These are phyloP conservation scores for Dissoconium aciculare DNA, from an alignment of 2,329 filamentous ascomycete species.

Conservation along the genomic window DNA sequence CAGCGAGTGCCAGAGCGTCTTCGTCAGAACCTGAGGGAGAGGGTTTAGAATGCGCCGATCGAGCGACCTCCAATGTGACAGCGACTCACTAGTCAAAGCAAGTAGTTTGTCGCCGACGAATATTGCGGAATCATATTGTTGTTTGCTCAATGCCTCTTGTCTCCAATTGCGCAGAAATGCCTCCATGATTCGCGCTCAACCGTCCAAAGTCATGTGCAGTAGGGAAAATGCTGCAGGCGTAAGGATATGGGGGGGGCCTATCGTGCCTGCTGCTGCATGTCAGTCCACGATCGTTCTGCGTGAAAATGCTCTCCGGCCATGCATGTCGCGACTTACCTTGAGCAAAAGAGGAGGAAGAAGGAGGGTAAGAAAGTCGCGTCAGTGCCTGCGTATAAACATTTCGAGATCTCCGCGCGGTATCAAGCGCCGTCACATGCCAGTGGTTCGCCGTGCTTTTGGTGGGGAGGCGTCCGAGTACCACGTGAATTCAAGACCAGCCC, in stretches of 20 bases:
- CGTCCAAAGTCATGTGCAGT: conserved; percentile 5
- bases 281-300: too few relatives aligned
- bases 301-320: too few relatives aligned
- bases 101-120: conserved; percentile 96
- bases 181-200: conserved; percentile 67
- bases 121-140: conserved; percentile 91
- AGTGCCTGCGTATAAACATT: too few relatives aligned
- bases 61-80: background rate
- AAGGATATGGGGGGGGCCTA: background rate
- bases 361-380: too few relatives aligned
- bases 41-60: conserved; percentile 2
- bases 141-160: conserved; percentile 87
- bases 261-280: conserved; percentile 6
- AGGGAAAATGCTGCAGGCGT: background rate
- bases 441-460: too few relatives aligned
- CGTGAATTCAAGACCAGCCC: too few relatives aligned
- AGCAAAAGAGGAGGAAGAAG: conserved; percentile 4
- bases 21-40: conserved; percentile 67
- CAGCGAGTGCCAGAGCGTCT: conserved; percentile 95
- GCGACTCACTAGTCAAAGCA: conserved; percentile 65
- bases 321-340: conserved; percentile 10
- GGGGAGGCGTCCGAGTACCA: too few relatives aligned
- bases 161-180: conserved; percentile 86
- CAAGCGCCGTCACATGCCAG: too few relatives aligned
- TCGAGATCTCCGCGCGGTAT: too few relatives aligned